Evolutionary conservation across 129 eudicot genomes (phyloP).

Genomic region (Heracleum sosnowskyi): DNA sequence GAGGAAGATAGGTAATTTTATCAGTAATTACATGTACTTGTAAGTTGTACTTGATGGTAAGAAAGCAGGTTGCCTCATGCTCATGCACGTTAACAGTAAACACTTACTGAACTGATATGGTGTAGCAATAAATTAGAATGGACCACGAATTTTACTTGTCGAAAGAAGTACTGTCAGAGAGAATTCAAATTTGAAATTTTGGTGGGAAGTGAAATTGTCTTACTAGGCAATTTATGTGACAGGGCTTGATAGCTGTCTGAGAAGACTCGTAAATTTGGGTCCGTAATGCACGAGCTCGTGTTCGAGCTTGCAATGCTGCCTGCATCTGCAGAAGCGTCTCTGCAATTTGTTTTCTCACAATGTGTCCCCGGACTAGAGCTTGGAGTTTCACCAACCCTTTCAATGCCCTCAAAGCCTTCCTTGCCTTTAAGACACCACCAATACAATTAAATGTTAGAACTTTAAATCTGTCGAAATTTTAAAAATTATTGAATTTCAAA

Average conservation of each 20-base stretch:
- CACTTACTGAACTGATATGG: not conserved
- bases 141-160: not conserved
- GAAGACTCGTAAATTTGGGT: conserved; percentile 43
- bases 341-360: conserved; percentile 56
- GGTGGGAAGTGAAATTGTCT: conserved; percentile 18
- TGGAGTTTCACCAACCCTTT: conserved; percentile 86
- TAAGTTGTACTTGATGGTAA: not conserved
- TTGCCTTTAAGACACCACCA: conserved; percentile 36
- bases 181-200: conserved; percentile 10
- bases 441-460: not conserved
- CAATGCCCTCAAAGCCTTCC: conserved; percentile 82
- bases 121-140: not conserved
- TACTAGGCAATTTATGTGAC: conserved; percentile 31
- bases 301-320: conserved; percentile 49
- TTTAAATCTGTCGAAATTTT: not conserved
- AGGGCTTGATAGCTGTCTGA: conserved; percentile 39
- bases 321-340: conserved; percentile 45
- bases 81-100: not conserved
- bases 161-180: not conserved
- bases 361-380: conserved; percentile 76
- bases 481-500: not conserved
- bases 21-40: not conserved
- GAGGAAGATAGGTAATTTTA: conserved; percentile 1
- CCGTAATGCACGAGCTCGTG: conserved; percentile 47
- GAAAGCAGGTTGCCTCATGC: not conserved